These are phyloP conservation scores for Sporisorium exsertum DNA, from an alignment of 1,284 basidiomycete genomes.

Conservation along the genomic window DNA sequence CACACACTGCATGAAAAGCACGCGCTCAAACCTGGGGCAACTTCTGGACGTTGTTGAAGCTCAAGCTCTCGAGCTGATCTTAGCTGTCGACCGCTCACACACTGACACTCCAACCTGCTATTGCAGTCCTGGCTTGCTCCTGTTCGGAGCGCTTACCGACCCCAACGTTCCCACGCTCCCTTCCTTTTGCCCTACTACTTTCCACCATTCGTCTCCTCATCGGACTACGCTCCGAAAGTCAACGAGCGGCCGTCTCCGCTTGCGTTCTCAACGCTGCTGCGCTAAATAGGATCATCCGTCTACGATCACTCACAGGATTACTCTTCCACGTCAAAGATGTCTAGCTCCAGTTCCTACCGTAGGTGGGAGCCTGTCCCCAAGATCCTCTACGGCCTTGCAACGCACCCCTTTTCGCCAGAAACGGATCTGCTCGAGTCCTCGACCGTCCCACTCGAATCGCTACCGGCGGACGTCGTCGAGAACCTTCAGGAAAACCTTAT, in stretches of 20 bases:
- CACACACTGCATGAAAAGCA: background rate
- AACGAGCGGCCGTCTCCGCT: conserved; percentile 9
- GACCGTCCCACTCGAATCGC: conserved; percentile 30
- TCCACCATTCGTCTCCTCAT: background rate
- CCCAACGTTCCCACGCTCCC: background rate
- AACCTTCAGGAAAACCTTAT: conserved; percentile 59
- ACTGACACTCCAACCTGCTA: too few relatives aligned
- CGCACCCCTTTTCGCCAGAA: conserved; percentile 60
- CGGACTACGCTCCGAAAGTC: background rate
- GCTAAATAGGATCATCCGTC: background rate
- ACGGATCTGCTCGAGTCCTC: conserved; percentile 52
- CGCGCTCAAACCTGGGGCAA: too few relatives aligned
- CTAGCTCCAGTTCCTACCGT: conserved; percentile 30
- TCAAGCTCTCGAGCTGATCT: too few relatives aligned
- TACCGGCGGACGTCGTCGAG: conserved; percentile 29
- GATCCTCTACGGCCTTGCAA: conserved; percentile 61
- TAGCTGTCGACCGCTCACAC: too few relatives aligned
- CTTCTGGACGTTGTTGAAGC: too few relatives aligned
- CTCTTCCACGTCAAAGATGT: too few relatives aligned
- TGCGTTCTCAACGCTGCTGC: background rate
- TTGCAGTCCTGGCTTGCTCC: too few relatives aligned
- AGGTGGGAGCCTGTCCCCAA: conserved; percentile 63
- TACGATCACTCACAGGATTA: background rate
- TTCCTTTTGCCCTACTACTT: background rate
- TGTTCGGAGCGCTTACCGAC: too few relatives aligned